A percentile compares a stretch with the other conserved stretches of the same genome.
Conservation (phyloP, 352 stramenopile species). For the Globisporangium acanthophoron region DNA sequence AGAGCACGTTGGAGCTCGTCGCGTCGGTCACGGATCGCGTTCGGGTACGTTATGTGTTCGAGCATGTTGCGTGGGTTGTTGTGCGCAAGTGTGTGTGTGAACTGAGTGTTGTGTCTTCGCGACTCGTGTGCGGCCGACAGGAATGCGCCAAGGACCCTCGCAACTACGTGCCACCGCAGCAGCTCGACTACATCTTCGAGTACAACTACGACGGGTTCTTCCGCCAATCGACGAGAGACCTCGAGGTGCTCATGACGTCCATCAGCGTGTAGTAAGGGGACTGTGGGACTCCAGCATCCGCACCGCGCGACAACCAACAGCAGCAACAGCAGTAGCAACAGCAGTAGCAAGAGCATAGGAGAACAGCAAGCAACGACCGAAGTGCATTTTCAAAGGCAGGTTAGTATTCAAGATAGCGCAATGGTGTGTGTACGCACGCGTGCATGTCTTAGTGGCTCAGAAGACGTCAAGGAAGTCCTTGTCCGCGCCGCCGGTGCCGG, state of each 20-base stretch:
- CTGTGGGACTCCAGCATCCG: too few relatives aligned
- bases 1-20: conserved; percentile 64
- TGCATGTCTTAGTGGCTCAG: conserved; percentile 14
- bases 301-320: neutral
- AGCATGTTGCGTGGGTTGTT: neutral
- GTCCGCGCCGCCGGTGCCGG: conserved; percentile 10
- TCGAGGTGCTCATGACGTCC: conserved; percentile 53
- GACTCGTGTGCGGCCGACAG: conserved; percentile 21
- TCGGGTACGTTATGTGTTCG: conserved; percentile 30
- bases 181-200: conserved; percentile 90
- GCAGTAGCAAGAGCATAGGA: neutral
- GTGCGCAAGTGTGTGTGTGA: neutral
- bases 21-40: conserved; percentile 55
- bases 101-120: neutral
- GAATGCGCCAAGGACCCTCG: conserved; percentile 63
- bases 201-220: conserved; percentile 87
- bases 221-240: conserved; percentile 68
- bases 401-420: neutral
- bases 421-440: neutral
- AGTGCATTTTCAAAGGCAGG: neutral
- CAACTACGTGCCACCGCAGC: conserved; percentile 64
- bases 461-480: conserved; percentile 62
- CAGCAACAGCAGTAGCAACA: neutral
- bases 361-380: neutral
- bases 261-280: conserved; percentile 25